These are phyloP conservation scores for Trametes hirsuta DNA, from an alignment of 1,284 basidiomycete genomes.

Conservation along the genomic window DNA sequence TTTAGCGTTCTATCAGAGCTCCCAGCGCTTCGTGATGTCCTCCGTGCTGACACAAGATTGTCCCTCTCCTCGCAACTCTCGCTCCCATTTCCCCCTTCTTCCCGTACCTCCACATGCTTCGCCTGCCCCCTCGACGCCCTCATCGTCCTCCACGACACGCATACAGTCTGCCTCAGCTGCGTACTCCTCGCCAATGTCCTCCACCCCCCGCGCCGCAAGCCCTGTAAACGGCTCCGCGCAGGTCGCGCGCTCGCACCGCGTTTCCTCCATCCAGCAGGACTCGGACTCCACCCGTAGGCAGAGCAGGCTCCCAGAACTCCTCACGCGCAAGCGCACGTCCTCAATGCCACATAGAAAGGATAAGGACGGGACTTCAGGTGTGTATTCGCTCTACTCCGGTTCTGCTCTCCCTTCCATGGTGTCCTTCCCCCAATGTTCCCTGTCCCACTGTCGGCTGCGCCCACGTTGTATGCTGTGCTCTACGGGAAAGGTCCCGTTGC, in stretches of 20 bases:
- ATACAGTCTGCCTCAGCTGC: slow-evolving; percentile 21
- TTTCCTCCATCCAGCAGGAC: slow-evolving; percentile 22
- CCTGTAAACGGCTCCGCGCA: slow-evolving; percentile 16
- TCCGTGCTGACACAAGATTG: slow-evolving; percentile 25
- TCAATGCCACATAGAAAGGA: slow-evolving; percentile 23
- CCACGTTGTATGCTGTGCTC: not conserved
- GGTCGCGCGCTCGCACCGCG: slow-evolving; percentile 17
- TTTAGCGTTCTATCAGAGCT: slow-evolving; percentile 25
- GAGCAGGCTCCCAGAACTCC: slow-evolving; percentile 23
- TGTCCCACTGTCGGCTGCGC: not conserved
- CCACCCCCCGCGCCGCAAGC: slow-evolving; percentile 13
- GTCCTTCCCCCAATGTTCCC: not conserved
- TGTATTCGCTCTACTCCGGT: not conserved
- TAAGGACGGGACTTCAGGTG: slow-evolving; percentile 14
- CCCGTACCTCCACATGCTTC: slow-evolving; percentile 4
- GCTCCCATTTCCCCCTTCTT: slow-evolving; percentile 12
- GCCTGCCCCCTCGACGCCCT: slow-evolving; percentile 2
- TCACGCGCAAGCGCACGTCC: slow-evolving; percentile 22
- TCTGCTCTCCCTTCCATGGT: not conserved
- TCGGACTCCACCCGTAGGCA: slow-evolving; percentile 14
- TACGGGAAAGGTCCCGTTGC: not conserved
- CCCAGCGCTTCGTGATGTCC: slow-evolving; percentile 25
- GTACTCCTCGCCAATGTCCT: slow-evolving; percentile 14
- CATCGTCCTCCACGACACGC: slow-evolving; percentile 4
- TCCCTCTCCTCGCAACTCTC: slow-evolving; percentile 9